Base-by-base conservation (phyloP, 2,329 filamentous ascomycete genomes). In the Fusarium penzigii region DNA sequence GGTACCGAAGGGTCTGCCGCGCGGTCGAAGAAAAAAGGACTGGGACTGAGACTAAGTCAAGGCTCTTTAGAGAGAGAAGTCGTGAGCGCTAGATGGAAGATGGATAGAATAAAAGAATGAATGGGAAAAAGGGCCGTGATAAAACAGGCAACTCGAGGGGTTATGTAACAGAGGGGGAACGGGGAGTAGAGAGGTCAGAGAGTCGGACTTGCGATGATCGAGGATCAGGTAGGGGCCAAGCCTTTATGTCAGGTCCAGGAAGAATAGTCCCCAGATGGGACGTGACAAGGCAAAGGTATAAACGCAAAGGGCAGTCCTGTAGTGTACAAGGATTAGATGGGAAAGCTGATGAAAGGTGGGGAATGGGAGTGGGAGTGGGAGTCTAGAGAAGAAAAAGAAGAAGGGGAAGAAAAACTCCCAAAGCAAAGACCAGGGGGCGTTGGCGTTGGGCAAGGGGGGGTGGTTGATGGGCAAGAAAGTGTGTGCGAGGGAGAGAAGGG, bases 171-270 rank as follows among this genome's bases (percentile, higher is more conserved):
- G 39, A 53, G 53, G 58, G 49, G 47, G 58, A 57, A 59, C 41
- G 46, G 51, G 57, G 54, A 57, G 53, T 60, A 58, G 59, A 55
- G 62, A 63, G 58, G 55, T 53, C 59, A 56, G 59, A 56, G 61
- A 61, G 59, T 61, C 49, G 61, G 60, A 25, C 20, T 25, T 61
- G 56, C 32, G 49, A 59, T 51, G 58, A 65, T 65, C 53, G 57
- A 65, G 55, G 58, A 53, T 55, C 61, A 60, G 63, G 63, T 64
- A 63, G 56, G 61, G 61, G 58, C 59, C 63, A 65, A 64, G 63
- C 58, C 61, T 65, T 65, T 65, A 65, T 65, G 63, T 65, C 63
- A 64, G 55, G 58, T 62, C 57, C 63, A 59, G 32, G 32, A 64
- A 55, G 56, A 59, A 49, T 59, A 63, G 61, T 65, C 62, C 62